Evolutionary conservation across 2,329 filamentous ascomycete genomes (phyloP), one percentile per base, ranked within the genome.

Genomic region (Parafenestella ontariensis): DNA sequence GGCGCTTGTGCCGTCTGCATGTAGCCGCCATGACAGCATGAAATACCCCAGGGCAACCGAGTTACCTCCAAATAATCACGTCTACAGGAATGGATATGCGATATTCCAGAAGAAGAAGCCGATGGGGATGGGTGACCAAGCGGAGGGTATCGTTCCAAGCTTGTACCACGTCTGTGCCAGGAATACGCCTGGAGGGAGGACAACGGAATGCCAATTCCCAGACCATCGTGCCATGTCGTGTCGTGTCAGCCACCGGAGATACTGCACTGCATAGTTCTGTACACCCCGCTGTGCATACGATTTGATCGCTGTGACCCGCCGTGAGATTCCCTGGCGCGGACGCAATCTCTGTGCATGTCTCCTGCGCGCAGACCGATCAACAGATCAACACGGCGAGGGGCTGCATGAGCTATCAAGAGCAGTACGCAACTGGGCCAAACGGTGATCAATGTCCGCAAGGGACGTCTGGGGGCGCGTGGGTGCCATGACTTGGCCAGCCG

Each of bases 231-330:
- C 51, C n/a, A 24, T 51, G 46, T 44, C 17, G 54, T 58, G 52
- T 56, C 52, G 50, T 42, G 49, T 46, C 51, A 57, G 54, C 48
- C 44, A 47, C 41, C 46, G 53, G 56, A 55, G 56, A 58, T 59
- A 43, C 34, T 54, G 58, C 56, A 49, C 37, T 51, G 47, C 56
- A 58, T 54, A 51, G 52, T 46, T 33, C 46, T 52, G 49, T 59
- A 49, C 52, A 40, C 49, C 53, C 56, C 45, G 57, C 39, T 37
- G 50, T 53, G 54, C 37, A 44, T 49, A 40, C 50, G 50, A 51
- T 41, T 49, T 21, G 46, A 50, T 53, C 46, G 52, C 29, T 36
- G 49, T 47, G n/a, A 45, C 46, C 34, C 20, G 26, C 26, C 37
- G 36, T 57, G 46, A 54, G 46, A 40, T 29, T 46, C 24, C 18